Evolutionary conservation across 2,329 filamentous ascomycete species (phyloP).

Genomic region (Sarocladium kiliense): DNA sequence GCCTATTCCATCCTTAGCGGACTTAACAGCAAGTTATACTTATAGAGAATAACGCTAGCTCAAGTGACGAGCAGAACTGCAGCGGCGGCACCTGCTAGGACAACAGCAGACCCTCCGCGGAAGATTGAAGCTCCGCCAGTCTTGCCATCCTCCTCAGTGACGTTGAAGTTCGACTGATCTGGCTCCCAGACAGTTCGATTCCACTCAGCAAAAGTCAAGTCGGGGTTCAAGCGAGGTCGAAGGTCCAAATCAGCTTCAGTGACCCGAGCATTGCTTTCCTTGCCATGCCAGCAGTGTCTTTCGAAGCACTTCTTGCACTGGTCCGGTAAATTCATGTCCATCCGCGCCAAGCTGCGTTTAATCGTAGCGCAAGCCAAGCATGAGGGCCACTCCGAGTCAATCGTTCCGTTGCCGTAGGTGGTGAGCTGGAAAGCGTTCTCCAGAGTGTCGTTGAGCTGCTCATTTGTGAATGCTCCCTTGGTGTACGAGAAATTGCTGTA

Average conservation of each 20-base stretch:
- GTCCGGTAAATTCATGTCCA: constrained; percentile 14
- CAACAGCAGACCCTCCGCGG: background rate
- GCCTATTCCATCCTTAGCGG: too few species aligned
- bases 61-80: background rate
- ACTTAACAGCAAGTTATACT: too few species aligned
- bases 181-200: constrained; percentile 12
- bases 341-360: constrained; percentile 53
- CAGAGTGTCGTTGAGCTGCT: constrained; percentile 18
- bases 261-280: constrained; percentile 10
- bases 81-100: background rate
- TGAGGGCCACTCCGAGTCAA: constrained; percentile 64
- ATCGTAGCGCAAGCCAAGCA: constrained; percentile 81
- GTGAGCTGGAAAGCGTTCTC: constrained; percentile 73
- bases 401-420: constrained; percentile 71
- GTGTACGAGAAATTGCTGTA: constrained; percentile 22
- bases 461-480: constrained; percentile 18
- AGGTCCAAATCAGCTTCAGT: constrained; percentile 15
- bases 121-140: background rate
- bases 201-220: constrained; percentile 18
- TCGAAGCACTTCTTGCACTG: constrained; percentile 21
- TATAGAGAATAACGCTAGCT: background rate
- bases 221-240: constrained; percentile 15
- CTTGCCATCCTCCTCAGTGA: background rate
- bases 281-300: constrained; percentile 22
- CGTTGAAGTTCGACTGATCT: background rate